These are phyloP conservation scores for Oxytropis ochrocephala DNA, from an alignment of 306 rosid species.

Conservation along the genomic window DNA sequence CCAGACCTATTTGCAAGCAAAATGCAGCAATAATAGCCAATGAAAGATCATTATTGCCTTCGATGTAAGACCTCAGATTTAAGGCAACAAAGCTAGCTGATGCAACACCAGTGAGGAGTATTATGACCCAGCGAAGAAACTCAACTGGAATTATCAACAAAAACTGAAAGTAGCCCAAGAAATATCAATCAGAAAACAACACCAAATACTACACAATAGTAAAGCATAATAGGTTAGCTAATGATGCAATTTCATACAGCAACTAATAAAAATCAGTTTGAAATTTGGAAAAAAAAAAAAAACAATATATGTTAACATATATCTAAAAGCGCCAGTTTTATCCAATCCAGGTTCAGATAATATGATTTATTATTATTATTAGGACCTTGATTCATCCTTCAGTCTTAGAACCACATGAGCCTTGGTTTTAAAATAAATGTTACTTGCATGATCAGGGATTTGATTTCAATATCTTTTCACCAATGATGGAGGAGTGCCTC, in stretches of 20 bases:
- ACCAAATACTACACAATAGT: too few species aligned
- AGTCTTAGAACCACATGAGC: not conserved
- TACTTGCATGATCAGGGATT: not conserved
- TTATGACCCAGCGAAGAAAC: conserved; percentile 75
- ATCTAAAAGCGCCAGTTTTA: conserved; percentile 4
- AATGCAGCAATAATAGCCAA: conserved; percentile 62
- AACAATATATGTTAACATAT: not conserved
- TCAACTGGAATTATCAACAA: conserved; percentile 80
- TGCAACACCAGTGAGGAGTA: conserved; percentile 56
- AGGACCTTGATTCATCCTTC: not conserved
- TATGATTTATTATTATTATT: not conserved
- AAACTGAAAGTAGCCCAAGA: conserved; percentile 89
- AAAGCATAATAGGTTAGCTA: not conserved
- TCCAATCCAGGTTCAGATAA: not conserved
- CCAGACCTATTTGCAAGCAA: conserved; percentile 77
- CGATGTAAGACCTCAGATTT: conserved; percentile 59
- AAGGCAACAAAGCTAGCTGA: conserved; percentile 83
- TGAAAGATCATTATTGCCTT: conserved; percentile 52
- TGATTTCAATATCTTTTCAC: not conserved
- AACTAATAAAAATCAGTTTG: not conserved
- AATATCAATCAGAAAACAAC: too few species aligned
- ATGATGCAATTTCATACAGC: not conserved
- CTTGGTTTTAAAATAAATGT: conserved; percentile 3
- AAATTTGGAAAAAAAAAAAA: not conserved
- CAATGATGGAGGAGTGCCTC: conserved; percentile 6